A percentile compares a stretch with the other conserved stretches of the same genome.
These are phyloP conservation scores for Xerocomus alliaceus DNA, from an alignment of 1,284 basidiomycete genomes.

Conservation along the genomic window DNA sequence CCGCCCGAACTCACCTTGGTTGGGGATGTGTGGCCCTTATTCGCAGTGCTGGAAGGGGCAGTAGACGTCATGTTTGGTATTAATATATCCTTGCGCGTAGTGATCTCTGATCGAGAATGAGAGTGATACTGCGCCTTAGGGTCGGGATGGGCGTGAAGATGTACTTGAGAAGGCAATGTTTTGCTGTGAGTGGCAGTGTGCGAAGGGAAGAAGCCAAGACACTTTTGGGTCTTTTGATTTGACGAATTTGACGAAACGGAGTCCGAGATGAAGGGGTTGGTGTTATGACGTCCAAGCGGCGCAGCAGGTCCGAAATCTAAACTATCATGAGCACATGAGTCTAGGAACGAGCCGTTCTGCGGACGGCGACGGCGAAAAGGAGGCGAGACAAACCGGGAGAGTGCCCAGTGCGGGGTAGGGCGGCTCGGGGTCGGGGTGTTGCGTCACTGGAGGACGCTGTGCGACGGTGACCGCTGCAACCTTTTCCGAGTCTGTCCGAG, in stretches of 20 bases:
- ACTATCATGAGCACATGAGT: conserved; percentile 17
- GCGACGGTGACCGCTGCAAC: conserved; percentile 35
- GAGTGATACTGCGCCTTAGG: conserved; percentile 13
- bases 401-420: conserved; percentile 21
- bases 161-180: conserved; percentile 16
- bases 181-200: conserved; percentile 26
- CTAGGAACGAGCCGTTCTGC: conserved; percentile 8
- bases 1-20: conserved; percentile 60
- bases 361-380: conserved; percentile 8
- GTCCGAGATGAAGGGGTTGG: conserved; percentile 13
- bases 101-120: conserved; percentile 27
- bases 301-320: conserved; percentile 19
- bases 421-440: conserved; percentile 27
- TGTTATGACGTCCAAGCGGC: conserved; percentile 13
- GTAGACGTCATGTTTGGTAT: conserved; percentile 33
- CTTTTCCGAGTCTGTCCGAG: conserved; percentile 11
- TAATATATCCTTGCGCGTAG: conserved; percentile 14
- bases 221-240: conserved; percentile 19
- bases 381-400: conserved; percentile 24
- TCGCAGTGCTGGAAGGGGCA: conserved; percentile 32
- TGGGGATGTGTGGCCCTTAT: conserved; percentile 61
- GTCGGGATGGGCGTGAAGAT: conserved; percentile 14
- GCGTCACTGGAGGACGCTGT: conserved; percentile 38
- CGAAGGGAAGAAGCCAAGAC: conserved; percentile 30
- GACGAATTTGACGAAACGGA: conserved; percentile 19